Evolutionary conservation across 306 rosid species (phyloP).

Genomic region (Medicago ruthenica): DNA sequence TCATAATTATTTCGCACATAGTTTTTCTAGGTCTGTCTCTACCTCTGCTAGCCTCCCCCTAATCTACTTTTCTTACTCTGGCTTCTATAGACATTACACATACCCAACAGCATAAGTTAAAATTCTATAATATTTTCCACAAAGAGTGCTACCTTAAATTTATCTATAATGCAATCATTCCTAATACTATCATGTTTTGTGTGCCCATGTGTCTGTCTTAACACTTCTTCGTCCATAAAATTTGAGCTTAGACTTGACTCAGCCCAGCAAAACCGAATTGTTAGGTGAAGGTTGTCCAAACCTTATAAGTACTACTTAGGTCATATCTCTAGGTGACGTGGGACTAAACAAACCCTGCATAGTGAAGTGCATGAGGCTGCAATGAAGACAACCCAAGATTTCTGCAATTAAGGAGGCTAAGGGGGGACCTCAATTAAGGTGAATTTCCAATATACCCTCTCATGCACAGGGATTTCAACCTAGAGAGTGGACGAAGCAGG

Average conservation of each 20-base stretch:
- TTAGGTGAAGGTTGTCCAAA: not conserved
- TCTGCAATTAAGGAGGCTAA: not conserved
- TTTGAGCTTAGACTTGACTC: not conserved
- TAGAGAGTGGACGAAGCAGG: not conserved
- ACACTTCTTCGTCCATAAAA: not conserved
- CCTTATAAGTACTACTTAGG: not conserved
- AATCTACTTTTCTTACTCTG: slow-evolving; percentile 15
- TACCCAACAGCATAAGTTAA: slow-evolving; percentile 6
- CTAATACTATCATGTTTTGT: not conserved
- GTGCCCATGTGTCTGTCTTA: not conserved
- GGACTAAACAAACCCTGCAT: not conserved
- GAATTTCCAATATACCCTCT: not conserved
- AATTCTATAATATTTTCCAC: not conserved
- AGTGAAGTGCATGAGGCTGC: not conserved
- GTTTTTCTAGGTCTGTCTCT: not conserved
- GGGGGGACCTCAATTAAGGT: not conserved
- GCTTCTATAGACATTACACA: not conserved
- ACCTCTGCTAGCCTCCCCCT: slow-evolving; percentile 2
- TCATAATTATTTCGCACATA: slow-evolving; percentile 6
- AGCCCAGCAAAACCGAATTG: not conserved
- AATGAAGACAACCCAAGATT: not conserved
- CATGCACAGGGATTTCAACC: not conserved
- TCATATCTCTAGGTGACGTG: not conserved
- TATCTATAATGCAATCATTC: not conserved
- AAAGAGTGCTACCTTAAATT: not conserved